Percentiles rank a stretch among this genome's conserved stretches.
These are phyloP conservation scores for Ustilago shanxiensis DNA, from an alignment of 1,284 basidiomycete species.

Conservation along the genomic window DNA sequence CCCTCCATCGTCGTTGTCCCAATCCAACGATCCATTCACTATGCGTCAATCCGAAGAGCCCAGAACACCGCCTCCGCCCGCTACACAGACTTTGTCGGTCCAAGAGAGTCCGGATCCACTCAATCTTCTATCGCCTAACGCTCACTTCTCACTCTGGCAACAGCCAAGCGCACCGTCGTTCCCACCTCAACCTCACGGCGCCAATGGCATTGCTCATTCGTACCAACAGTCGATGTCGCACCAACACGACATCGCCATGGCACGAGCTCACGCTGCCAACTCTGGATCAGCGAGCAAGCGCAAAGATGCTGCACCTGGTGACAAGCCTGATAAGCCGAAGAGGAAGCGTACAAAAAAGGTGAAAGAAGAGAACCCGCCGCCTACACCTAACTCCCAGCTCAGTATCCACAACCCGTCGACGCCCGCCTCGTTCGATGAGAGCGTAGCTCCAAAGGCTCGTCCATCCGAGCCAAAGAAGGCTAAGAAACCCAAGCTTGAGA, in stretches of 20 bases:
- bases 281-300: conserved; percentile 19
- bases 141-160: conserved; percentile 38
- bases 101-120: conserved; percentile 55
- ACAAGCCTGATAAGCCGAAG: conserved; percentile 33
- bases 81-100: conserved; percentile 10
- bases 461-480: conserved; percentile 21
- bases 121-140: conserved; percentile 44
- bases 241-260: conserved; percentile 15
- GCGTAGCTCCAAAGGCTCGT: not conserved
- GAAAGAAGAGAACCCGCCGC: conserved; percentile 14
- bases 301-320: conserved; percentile 20
- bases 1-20: conserved; percentile 21
- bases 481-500: conserved; percentile 23
- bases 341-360: conserved; percentile 36
- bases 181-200: conserved; percentile 8
- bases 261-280: conserved; percentile 5
- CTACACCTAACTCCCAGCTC: conserved; percentile 13
- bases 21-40: conserved; percentile 4
- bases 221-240: conserved; percentile 2
- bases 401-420: conserved; percentile 3
- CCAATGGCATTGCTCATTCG: conserved; percentile 7
- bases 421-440: not conserved
- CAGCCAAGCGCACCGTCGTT: conserved; percentile 7
- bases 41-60: conserved; percentile 25
- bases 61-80: conserved; percentile 28